Evolutionary conservation across 2,329 filamentous ascomycete species (phyloP), one percentile per base, ranked within the genome.

Genomic region (Escovopsis sp.): DNA sequence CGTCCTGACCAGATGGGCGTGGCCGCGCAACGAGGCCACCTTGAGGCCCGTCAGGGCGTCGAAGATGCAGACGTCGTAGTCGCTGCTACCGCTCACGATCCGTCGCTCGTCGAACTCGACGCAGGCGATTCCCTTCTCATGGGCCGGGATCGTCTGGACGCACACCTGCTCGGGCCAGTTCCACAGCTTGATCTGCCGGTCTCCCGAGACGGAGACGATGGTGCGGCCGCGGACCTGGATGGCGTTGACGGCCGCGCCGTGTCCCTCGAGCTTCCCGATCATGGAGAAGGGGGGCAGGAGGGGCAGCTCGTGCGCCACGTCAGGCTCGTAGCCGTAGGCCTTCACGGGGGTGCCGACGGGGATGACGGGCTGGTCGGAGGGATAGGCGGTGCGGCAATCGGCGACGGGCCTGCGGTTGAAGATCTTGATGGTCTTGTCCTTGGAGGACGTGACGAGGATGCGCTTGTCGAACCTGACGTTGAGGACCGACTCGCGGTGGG

Each of bases 401-500:
- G 66, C 65, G n/a, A 94, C 65, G 15, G 77, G 69, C 15, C 68
- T 72, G 5, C 91, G 79, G 58, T 89, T 96, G 75, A 94, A 98
- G 15, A 98, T 80, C 61, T 95, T 95, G 68, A 98, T 94, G 1
- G 82, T 82, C 60, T 88, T 93, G 61, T 98, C 91, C 59, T 98
- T 98, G 39, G 89, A 96, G 55, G 91, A 96, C 1, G 91, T 98
- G 11, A 96, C 86, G 4, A 98, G 70, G 48, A 93, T 93, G 8
- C 85, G 77, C 50, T 85, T 81, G 56, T 96, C 88, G 51, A 96
- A 98, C 47, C 85, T 77, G 44, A 98, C 77, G 55, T 96, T 96
- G 12, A 98, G 68, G 0, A 98, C 88, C 0, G 89, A 94, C 60
- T 98, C 91, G 28, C 71, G 68, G 58, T 98, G 91, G 0, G 89